A percentile compares a stretch with the other conserved stretches of the same genome.
Conservation (phyloP, 148 eudicot species). For the Polygonum maritimum region DNA sequence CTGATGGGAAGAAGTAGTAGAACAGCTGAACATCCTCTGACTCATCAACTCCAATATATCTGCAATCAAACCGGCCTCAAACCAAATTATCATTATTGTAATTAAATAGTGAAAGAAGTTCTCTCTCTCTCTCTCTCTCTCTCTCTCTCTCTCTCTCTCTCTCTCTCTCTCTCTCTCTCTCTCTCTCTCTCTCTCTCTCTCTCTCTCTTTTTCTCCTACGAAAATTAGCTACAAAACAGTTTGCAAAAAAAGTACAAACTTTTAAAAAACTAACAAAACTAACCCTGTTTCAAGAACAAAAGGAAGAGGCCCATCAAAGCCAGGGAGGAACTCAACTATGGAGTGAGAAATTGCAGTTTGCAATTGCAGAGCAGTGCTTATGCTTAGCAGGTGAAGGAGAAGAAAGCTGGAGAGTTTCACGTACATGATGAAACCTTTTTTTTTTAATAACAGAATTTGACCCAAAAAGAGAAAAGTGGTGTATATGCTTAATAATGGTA, state of each 20-base stretch:
- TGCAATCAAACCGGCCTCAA: conserved; percentile 3
- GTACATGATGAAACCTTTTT: background rate
- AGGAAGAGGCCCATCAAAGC: conserved; percentile 36
- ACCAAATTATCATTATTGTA: background rate
- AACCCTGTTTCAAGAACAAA: conserved; percentile 34
- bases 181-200: too few relatives aligned
- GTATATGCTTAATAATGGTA: background rate
- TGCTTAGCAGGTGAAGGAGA: background rate
- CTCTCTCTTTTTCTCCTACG: background rate
- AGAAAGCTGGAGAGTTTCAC: background rate
- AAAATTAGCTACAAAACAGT: background rate
- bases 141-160: too few relatives aligned
- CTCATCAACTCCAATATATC: conserved; percentile 36
- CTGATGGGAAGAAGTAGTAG: conserved; percentile 44
- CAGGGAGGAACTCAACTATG: conserved; percentile 26
- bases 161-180: too few relatives aligned
- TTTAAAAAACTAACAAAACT: background rate
- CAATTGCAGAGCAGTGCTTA: background rate
- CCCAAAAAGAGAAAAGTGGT: background rate
- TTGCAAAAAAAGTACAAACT: too few relatives aligned
- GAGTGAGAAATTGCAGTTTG: conserved; percentile 12
- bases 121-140: too few relatives aligned
- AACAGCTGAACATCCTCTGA: conserved; percentile 37
- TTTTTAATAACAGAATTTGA: background rate
- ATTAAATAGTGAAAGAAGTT: background rate